phyloP scores from a whole-genome alignment of 1,284 basidiomycete genomes.

The Heterobasidion annosum region DNA sequence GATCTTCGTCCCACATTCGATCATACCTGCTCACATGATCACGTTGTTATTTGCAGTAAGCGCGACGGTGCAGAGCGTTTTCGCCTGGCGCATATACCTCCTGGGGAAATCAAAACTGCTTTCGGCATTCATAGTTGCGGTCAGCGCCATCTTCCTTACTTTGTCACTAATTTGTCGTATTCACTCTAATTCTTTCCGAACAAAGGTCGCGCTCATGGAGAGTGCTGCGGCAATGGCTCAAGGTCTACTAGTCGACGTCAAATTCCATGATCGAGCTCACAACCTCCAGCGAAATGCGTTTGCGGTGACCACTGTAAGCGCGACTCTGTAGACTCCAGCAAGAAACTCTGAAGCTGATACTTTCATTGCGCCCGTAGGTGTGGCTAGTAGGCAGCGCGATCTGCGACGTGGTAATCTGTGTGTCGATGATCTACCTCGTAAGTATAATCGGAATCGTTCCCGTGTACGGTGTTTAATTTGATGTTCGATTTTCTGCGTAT shows the following conservation, averaged over 20 bases:
- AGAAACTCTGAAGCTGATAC: not conserved
- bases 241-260: conserved; percentile 4
- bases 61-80: conserved; percentile 7
- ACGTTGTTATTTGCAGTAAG: conserved; percentile 1
- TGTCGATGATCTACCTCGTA: conserved; percentile 9
- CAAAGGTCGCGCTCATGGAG: conserved; percentile 6
- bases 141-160: not conserved
- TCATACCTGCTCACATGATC: not conserved
- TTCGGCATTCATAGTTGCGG: not conserved
- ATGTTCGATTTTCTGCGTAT: not conserved
- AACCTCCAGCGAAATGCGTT: not conserved
- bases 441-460: not conserved
- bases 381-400: conserved; percentile 8
- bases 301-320: not conserved
- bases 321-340: not conserved
- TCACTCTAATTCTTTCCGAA: not conserved
- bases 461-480: not conserved
- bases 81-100: conserved; percentile 11
- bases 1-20: not conserved
- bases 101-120: conserved; percentile 5
- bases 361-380: not conserved
- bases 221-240: conserved; percentile 2
- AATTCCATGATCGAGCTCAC: not conserved
- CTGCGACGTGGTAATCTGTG: conserved; percentile 9
- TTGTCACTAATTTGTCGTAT: not conserved